A percentile compares a stretch with the other conserved stretches of the same genome.
Conservation (phyloP, 805 yeast genomes). For the Ogataea angusta region DNA sequence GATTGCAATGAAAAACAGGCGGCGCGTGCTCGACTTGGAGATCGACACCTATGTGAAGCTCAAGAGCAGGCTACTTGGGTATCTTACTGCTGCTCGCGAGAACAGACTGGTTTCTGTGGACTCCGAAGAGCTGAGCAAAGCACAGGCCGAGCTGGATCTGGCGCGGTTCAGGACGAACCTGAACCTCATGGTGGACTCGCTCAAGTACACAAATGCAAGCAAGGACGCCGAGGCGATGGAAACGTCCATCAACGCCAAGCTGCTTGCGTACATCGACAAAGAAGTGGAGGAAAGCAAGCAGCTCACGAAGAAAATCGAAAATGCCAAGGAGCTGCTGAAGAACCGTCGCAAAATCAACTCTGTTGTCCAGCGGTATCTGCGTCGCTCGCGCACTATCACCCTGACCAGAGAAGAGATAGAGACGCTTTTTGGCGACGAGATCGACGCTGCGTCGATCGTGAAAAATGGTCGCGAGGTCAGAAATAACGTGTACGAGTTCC, state of each 20-base stretch:
- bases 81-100: constrained; percentile 15
- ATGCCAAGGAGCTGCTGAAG: constrained; percentile 21
- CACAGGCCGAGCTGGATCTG: constrained; percentile 19
- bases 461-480: constrained; percentile 23
- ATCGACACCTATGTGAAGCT: constrained; percentile 25
- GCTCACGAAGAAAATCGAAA: constrained; percentile 19
- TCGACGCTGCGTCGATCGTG: constrained; percentile 22
- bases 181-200: constrained; percentile 19
- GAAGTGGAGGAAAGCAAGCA: constrained; percentile 21
- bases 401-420: constrained; percentile 23
- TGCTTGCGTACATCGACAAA: constrained; percentile 20
- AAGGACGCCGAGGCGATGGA: constrained; percentile 23
- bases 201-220: constrained; percentile 15
- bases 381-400: constrained; percentile 20
- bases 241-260: constrained; percentile 12
- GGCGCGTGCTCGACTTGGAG: constrained; percentile 31
- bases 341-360: constrained; percentile 26
- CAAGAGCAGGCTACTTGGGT: constrained; percentile 19
- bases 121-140: constrained; percentile 16
- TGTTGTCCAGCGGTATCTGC: constrained; percentile 23
- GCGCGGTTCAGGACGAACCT: constrained; percentile 19
- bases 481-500: constrained; percentile 24
- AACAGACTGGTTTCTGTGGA: constrained; percentile 15
- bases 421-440: constrained; percentile 28
- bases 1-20: constrained; percentile 27